phyloP scores from a whole-genome alignment of 1,284 basidiomycete species.

The Ganoderma meredithae region DNA sequence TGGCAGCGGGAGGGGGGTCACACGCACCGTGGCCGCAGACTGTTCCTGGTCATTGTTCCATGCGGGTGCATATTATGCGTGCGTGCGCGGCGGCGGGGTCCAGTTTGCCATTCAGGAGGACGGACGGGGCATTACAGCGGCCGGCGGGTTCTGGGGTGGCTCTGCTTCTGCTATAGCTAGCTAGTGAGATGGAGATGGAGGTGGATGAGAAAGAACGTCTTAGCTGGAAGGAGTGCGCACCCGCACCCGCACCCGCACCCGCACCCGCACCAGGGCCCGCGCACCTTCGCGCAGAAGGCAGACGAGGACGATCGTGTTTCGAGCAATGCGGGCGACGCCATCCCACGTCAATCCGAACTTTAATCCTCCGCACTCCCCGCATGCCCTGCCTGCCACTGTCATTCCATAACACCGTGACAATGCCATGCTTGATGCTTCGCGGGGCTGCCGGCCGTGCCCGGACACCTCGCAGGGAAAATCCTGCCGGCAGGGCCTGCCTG shows the following conservation, averaged over 20 bases:
- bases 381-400: neutral
- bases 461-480: neutral
- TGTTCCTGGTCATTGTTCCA: neutral
- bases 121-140: neutral
- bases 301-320: conserved; percentile 8
- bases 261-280: neutral
- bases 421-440: conserved; percentile 1
- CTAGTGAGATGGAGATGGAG: too few relatives aligned
- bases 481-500: too few relatives aligned
- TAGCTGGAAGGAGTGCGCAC: neutral
- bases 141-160: neutral
- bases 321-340: neutral
- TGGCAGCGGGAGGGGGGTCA: neutral
- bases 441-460: conserved; percentile 1
- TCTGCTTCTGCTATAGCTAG: neutral
- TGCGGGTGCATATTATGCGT: neutral
- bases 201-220: too few relatives aligned
- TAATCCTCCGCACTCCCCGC: neutral
- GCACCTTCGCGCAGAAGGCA: neutral
- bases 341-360: conserved; percentile 3
- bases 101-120: neutral
- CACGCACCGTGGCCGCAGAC: neutral
- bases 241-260: neutral
- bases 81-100: neutral
- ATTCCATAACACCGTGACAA: too few relatives aligned